Evolutionary conservation across 2,329 filamentous ascomycete species (phyloP).

Genomic region (Fusarium abutilonis): DNA sequence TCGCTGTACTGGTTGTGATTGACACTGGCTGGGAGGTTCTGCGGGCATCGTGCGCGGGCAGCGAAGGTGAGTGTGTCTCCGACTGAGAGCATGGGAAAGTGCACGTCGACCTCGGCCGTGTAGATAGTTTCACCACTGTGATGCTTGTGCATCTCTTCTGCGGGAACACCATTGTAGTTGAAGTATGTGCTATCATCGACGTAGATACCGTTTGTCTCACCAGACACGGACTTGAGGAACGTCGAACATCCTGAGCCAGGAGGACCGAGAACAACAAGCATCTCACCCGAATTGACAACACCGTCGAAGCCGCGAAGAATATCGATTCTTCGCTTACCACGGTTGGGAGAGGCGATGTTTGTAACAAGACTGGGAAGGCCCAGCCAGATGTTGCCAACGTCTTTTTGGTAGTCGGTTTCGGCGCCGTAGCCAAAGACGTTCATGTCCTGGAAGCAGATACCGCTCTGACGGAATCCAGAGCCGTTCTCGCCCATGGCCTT

Average conservation of each 20-base stretch:
- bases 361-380: conserved; percentile 31
- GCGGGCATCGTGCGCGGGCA: conserved; percentile 67
- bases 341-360: conserved; percentile 1
- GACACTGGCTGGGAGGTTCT: conserved; percentile 66
- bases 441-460: conserved; percentile 57
- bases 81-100: conserved; percentile 67
- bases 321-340: conserved; percentile 37
- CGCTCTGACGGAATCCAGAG: conserved; percentile 43
- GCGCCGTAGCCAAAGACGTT: conserved; percentile 58
- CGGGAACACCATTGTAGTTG: conserved; percentile 36
- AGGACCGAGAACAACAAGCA: conserved; percentile 75
- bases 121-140: conserved; percentile 38
- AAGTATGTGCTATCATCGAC: conserved; percentile 57
- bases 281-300: conserved; percentile 71
- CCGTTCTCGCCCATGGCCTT: conserved; percentile 43
- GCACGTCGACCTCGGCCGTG: conserved; percentile 40
- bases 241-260: conserved; percentile 71
- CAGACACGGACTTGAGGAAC: conserved; percentile 65
- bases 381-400: conserved; percentile 51
- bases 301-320: conserved; percentile 73
- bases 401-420: conserved; percentile 60
- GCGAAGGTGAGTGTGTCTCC: conserved; percentile 72
- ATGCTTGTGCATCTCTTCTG: conserved; percentile 34
- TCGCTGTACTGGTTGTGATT: conserved; percentile 62
- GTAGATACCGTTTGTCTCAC: conserved; percentile 72